Conservation (phyloP, 352 stramenopile species). For the Aphanomyces invadans region DNA sequence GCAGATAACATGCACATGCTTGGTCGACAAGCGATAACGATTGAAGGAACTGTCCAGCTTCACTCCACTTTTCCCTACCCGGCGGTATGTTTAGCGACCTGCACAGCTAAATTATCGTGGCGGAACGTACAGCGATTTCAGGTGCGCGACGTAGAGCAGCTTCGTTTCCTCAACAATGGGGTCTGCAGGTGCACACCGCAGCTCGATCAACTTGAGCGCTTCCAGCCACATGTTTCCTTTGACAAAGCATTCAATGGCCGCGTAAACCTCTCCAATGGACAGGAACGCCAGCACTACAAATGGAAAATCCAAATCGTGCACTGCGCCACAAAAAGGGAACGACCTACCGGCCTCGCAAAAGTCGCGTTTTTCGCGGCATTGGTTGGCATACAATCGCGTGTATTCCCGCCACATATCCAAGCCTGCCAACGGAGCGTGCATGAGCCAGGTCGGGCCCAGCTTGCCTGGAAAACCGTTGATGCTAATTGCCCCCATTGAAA, state of each 20-base stretch:
- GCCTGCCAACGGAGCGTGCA: slow-evolving; percentile 61
- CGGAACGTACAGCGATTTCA: slow-evolving; percentile 9
- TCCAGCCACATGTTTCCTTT: slow-evolving; percentile 40
- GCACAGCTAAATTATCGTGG: too few relatives aligned
- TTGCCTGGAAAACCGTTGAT: too few relatives aligned
- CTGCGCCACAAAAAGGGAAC: not conserved
- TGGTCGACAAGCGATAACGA: not conserved
- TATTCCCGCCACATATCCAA: slow-evolving; percentile 64
- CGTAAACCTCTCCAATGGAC: slow-evolving; percentile 47
- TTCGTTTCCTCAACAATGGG: slow-evolving; percentile 34
- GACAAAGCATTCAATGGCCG: slow-evolving; percentile 37
- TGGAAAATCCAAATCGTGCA: not conserved
- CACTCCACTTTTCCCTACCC: slow-evolving; percentile 7
- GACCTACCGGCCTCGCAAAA: slow-evolving; percentile 38
- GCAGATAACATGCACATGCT: slow-evolving; percentile 12
- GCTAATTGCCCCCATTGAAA: too few relatives aligned
- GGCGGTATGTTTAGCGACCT: too few relatives aligned
- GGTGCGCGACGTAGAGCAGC: slow-evolving; percentile 31
- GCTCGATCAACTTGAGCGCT: slow-evolving; percentile 45
- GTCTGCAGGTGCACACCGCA: slow-evolving; percentile 37
- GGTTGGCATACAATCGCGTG: slow-evolving; percentile 48
- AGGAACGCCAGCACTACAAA: slow-evolving; percentile 48
- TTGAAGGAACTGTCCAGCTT: not conserved
- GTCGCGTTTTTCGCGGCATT: slow-evolving; percentile 41
- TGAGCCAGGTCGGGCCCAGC: slow-evolving; percentile 48